Conservation (phyloP, 768 basidiomycete species). For the Brasilioporus rufonigricans region DNA sequence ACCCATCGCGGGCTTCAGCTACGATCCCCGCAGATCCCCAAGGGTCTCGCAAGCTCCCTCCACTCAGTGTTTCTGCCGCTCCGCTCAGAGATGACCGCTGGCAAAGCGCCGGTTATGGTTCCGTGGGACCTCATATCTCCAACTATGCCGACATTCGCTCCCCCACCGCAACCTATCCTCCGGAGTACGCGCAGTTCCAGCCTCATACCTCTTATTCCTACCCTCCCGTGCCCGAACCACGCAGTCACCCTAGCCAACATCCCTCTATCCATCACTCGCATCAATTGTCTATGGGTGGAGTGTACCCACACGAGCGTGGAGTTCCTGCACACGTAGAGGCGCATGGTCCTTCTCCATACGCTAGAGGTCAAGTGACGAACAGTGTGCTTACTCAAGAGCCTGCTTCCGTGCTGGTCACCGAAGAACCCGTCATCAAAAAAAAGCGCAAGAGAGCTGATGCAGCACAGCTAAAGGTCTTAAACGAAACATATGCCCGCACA, state of each 20-base stretch:
- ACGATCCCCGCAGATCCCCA: conserved; percentile 45
- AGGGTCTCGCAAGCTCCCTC: conserved; percentile 60
- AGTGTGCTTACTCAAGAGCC: conserved; percentile 34
- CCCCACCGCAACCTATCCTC: conserved; percentile 60
- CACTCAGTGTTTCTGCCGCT: conserved; percentile 43
- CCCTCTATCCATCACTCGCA: conserved; percentile 28
- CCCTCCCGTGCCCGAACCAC: conserved; percentile 38
- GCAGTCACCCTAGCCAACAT: conserved; percentile 28
- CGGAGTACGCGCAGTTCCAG: conserved; percentile 49
- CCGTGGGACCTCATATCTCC: conserved; percentile 36
- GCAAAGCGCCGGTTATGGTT: conserved; percentile 40
- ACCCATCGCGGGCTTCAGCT: conserved; percentile 48
- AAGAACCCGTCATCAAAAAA: conserved; percentile 79
- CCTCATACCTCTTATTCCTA: conserved; percentile 34
- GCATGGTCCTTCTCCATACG: conserved; percentile 48
- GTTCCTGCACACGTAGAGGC: conserved; percentile 40
- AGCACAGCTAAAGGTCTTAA: conserved; percentile 74
- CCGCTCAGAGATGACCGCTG: conserved; percentile 49
- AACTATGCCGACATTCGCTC: conserved; percentile 52
- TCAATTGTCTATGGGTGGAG: conserved; percentile 26
- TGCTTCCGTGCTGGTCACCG: conserved; percentile 37
- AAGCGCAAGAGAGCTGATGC: conserved; percentile 86
- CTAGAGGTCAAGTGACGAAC: conserved; percentile 39
- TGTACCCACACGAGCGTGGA: conserved; percentile 33
- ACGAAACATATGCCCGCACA: conserved; percentile 76